Evolutionary conservation across 2,329 filamentous ascomycete genomes (phyloP).

Genomic region (Fusarium sp.): DNA sequence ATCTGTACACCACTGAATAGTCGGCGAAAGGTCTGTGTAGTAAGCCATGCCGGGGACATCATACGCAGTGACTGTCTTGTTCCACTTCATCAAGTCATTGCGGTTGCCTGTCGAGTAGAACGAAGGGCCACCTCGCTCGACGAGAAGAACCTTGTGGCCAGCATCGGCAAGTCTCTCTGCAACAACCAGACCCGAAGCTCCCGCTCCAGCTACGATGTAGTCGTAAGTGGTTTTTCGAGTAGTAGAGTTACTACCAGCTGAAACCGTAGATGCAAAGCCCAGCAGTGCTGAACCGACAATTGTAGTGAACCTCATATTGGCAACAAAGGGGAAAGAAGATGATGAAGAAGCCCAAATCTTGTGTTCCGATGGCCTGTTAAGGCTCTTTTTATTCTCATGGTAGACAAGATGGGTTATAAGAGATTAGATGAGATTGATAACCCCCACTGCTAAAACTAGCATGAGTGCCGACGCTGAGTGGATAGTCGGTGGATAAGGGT

Average conservation of each 20-base stretch:
- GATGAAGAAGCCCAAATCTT: not conserved
- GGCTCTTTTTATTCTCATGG: conserved; percentile 9
- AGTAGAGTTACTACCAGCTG: conserved; percentile 17
- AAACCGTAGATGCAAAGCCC: conserved; percentile 27
- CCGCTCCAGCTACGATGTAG: conserved; percentile 45
- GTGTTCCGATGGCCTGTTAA: not conserved
- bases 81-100: conserved; percentile 71
- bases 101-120: conserved; percentile 75
- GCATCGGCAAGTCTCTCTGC: conserved; percentile 68
- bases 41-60: conserved; percentile 80
- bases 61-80: conserved; percentile 75
- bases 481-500: conserved; percentile 34
- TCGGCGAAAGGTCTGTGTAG: conserved; percentile 72
- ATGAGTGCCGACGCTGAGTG: conserved; percentile 31
- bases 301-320: conserved; percentile 34
- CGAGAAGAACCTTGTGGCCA: conserved; percentile 74
- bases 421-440: conserved; percentile 50
- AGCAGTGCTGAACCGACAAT: conserved; percentile 26
- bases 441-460: conserved; percentile 23
- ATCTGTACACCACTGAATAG: conserved; percentile 45
- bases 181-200: conserved; percentile 44
- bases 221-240: conserved; percentile 38
- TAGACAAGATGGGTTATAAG: not conserved
- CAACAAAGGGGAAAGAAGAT: not conserved
- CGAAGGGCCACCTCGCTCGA: conserved; percentile 72